Base-by-base conservation (phyloP, 164 flowering plant species). In the Chimonanthus salicifolius region DNA sequence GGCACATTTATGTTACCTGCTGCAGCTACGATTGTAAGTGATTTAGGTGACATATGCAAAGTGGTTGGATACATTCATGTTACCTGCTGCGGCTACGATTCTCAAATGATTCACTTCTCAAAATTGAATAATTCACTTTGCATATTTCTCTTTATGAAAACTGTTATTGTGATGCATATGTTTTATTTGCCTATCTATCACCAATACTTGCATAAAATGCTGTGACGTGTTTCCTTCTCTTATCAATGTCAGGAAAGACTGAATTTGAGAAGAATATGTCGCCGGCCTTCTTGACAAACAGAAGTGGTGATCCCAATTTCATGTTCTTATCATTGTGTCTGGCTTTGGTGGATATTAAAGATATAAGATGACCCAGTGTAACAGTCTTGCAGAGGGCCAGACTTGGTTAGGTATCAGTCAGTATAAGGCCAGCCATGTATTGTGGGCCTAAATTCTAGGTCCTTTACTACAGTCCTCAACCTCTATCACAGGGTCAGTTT, bases 261-360 rank as follows among this genome's bases (percentile, higher is more conserved):
- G 16, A 66, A 66, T 65, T 66, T 72, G 54, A 72, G 75, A 72
- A 72, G 75, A 72, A 43, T 72, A 13, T 72, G 75, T 18, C 62
- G 62, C n/a, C 62, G 69, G 21, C 69, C 69, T 4, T 18, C 58
- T 4, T 46, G 33, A 33, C 33, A 33, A 33, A 33, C 2, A 33
- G 33, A 33, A 33, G 33, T 33, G 33, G 33, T 33, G 33, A 33
- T 33, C 33, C 33, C 33, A 33, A 33, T 33, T 33, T 33, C 33
- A 1, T 33, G 33, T 33, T 33, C 33, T 33, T 33, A 33, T 33
- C 33, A 33, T 33, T 33, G 33, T 33, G 33, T 33, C 33, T 33
- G 33, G 33, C 33, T 33, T 33, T 33, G 33, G 33, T 33, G 33
- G 33, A 33, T 33, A 33, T 33, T 33, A 33, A 33, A 33, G 33